Evolutionary conservation across 148 eudicot genomes (phyloP), one percentile per base, ranked within the genome.

Genomic region (Camellia sinensis): DNA sequence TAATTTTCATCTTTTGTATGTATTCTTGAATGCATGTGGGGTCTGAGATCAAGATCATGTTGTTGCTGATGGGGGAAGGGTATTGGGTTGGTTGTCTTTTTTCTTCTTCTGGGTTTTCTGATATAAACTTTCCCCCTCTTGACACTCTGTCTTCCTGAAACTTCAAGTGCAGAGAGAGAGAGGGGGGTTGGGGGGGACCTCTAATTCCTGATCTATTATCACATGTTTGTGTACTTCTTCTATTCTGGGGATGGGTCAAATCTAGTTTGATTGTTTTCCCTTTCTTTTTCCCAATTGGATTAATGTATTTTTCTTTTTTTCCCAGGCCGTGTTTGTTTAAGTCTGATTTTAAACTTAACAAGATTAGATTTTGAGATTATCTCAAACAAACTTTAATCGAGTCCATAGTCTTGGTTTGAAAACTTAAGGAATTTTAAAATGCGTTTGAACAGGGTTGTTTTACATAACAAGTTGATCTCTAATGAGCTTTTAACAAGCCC

Each of bases 21-120:
- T 82, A 61, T 79, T 78, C 61, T 73, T 73, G 67, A 82, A 80
- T 87, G 85, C 82, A 84, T 87, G 85, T 79, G 52, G 78, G 56
- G 45, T 78, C 70, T 80, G 79, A 61, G 82, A 77, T 78, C 68
- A 78, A 61, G 82, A 77, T 78, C 68, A 78, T 83, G 85, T 15
- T 82, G 80, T 60, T 48, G 52, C 52, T 48, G 52, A 4, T 48
- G 52, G 52, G 52, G 52, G 7, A 48, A 7, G 52, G 7, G 52
- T 60, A 19, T 60, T 60, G 63, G 63, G 63, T 60, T 60, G 63
- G 5, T 3, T 15, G 15, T 60, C 4, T 60, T 60, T 60, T 60
- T 14, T 12, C 11, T 54, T 54, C 19, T 60, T 60, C 63, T 60
- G 63, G 63, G 52, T 18, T 60, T 18, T 60, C 63, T 60, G 63